Evolutionary conservation across 306 rosid species (phyloP).

Genomic region (Alnus rubra): DNA sequence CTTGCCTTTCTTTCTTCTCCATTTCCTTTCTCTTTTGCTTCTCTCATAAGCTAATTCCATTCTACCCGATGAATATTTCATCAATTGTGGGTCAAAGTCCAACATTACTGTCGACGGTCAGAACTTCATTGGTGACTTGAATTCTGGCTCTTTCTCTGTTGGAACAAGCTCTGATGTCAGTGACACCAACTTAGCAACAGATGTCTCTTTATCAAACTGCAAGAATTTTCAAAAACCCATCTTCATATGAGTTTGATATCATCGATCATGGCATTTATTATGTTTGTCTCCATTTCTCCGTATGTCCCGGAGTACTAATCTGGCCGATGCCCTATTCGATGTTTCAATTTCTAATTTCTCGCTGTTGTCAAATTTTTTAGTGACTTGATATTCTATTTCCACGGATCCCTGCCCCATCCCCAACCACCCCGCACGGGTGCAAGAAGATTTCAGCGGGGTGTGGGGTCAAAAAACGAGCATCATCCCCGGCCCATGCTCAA

Average conservation of each 20-base stretch:
- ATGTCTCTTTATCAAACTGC: slow-evolving; percentile 35
- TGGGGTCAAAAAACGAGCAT: too few relatives aligned
- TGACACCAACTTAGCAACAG: not conserved
- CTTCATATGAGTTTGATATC: not conserved
- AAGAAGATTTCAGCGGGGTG: too few relatives aligned
- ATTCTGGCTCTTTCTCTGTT: not conserved
- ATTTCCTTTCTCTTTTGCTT: slow-evolving; percentile 28
- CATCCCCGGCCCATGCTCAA: too few relatives aligned
- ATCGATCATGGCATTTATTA: slow-evolving; percentile 19
- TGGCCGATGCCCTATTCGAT: slow-evolving; percentile 35
- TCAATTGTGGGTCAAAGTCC: slow-evolving; percentile 45
- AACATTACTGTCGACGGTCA: not conserved
- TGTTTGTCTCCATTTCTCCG: slow-evolving; percentile 56
- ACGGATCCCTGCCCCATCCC: too few relatives aligned
- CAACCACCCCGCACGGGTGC: too few relatives aligned
- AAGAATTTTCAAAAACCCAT: slow-evolving; percentile 6
- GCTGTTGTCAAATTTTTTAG: too few relatives aligned
- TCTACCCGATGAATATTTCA: slow-evolving; percentile 24
- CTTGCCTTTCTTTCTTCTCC: slow-evolving; percentile 9
- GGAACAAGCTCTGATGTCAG: not conserved
- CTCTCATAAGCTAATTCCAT: slow-evolving; percentile 22
- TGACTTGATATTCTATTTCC: too few relatives aligned
- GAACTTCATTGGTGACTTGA: slow-evolving; percentile 17
- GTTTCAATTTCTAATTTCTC: too few relatives aligned
- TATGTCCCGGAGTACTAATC: slow-evolving; percentile 14